Evolutionary conservation across 228 moss, liverwort and hornwort genomes (phyloP).

Genomic region (Sphagnum fallax): DNA sequence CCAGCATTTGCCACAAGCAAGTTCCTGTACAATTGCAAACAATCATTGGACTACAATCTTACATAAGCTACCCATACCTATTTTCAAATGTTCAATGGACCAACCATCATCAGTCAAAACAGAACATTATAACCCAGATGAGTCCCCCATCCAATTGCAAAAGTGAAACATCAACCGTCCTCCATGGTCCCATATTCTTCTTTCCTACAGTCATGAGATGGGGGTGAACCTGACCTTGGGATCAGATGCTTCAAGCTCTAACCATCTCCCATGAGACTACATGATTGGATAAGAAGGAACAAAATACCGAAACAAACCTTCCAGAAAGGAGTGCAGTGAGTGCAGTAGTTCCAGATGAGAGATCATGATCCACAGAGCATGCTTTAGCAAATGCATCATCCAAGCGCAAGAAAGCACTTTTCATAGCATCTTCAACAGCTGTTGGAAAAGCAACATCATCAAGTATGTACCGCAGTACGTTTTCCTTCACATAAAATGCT

Average conservation of each 20-base stretch:
- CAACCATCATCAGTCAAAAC: background rate
- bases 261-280: background rate
- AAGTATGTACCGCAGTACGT: slow-evolving; percentile 65
- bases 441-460: slow-evolving; percentile 62
- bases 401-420: slow-evolving; percentile 68
- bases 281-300: slow-evolving; percentile 11
- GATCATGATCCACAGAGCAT: slow-evolving; percentile 42
- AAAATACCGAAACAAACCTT: slow-evolving; percentile 48
- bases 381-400: slow-evolving; percentile 65
- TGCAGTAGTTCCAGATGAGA: slow-evolving; percentile 78
- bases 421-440: slow-evolving; percentile 62
- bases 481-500: slow-evolving; percentile 66
- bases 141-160: too few relatives aligned
- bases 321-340: slow-evolving; percentile 80
- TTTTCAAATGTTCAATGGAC: too few relatives aligned
- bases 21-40: slow-evolving; percentile 37
- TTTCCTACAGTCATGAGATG: too few relatives aligned
- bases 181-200: too few relatives aligned
- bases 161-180: too few relatives aligned
- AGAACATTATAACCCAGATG: too few relatives aligned
- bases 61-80: too few relatives aligned
- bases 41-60: background rate
- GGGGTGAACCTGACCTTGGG: background rate
- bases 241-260: background rate
- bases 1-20: slow-evolving; percentile 93